phyloP scores from a whole-genome alignment of 1,284 basidiomycete genomes.

The Puccinia horiana region DNA sequence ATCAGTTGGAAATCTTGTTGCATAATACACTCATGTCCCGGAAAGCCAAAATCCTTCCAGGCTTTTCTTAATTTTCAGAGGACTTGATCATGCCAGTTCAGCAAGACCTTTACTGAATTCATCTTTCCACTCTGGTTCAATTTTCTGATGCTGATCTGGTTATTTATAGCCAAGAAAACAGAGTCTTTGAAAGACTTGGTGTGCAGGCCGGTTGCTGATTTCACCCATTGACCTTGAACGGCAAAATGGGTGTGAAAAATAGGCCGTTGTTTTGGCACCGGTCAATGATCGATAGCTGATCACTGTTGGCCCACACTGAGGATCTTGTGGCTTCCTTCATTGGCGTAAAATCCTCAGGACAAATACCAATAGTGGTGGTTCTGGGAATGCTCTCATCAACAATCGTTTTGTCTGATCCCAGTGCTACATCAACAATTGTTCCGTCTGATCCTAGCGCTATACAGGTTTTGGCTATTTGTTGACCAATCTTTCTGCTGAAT shows the following conservation, averaged over 20 bases:
- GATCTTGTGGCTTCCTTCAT: background rate
- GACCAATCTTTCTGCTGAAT: no score
- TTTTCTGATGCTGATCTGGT: conserved; percentile 15
- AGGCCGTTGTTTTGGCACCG: background rate
- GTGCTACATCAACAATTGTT: no score
- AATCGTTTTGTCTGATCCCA: background rate
- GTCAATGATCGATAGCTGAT: conserved; percentile 1
- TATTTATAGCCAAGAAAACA: background rate
- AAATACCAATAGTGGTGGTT: conserved; percentile 1
- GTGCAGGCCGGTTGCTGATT: background rate
- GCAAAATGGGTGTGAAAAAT: conserved; percentile 16
- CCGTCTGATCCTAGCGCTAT: no score
- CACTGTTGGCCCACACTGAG: conserved; percentile 22
- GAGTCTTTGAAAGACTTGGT: background rate
- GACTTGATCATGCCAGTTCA: conserved; percentile 36
- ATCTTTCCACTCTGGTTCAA: conserved; percentile 9
- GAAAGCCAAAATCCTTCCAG: conserved; percentile 28
- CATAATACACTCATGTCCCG: background rate
- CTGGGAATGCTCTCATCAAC: background rate
- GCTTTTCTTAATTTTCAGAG: conserved; percentile 27
- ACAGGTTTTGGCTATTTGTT: no score
- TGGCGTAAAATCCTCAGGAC: background rate
- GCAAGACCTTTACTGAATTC: conserved; percentile 19
- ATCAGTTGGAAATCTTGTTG: conserved; percentile 15
- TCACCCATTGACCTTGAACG: background rate